Conservation (phyloP, 2,329 filamentous ascomycete species). For the Aureobasidium musti region DNA sequence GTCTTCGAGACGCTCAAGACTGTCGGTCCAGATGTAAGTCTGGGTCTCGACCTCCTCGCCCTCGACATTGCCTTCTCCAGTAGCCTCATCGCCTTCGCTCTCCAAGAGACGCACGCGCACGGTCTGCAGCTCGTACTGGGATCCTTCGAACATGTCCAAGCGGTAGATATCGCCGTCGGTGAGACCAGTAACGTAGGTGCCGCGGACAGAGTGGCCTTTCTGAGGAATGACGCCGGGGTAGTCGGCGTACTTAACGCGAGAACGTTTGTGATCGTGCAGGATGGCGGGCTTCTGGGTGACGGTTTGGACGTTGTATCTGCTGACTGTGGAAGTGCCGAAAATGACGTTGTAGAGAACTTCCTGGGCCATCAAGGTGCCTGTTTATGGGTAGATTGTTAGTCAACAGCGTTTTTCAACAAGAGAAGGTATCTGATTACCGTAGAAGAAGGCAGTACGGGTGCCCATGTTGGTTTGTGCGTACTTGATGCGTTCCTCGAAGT, state of each 20-base stretch:
- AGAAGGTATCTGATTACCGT: constrained; percentile 48
- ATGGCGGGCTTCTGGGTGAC: constrained; percentile 72
- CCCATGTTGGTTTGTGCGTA: constrained; percentile 42
- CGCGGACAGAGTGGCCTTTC: constrained; percentile 59
- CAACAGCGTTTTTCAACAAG: not conserved
- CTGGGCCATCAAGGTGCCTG: constrained; percentile 72
- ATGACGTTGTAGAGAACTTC: constrained; percentile 84
- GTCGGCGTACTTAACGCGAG: constrained; percentile 67
- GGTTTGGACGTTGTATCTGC: constrained; percentile 46
- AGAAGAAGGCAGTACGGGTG: constrained; percentile 63
- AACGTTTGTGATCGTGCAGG: constrained; percentile 71
- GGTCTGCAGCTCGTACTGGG: constrained; percentile 62
- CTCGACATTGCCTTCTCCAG: constrained; percentile 40
- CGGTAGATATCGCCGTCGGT: constrained; percentile 73
- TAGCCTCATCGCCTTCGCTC: constrained; percentile 35
- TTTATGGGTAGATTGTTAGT: not conserved
- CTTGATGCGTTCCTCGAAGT: not conserved
- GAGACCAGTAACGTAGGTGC: constrained; percentile 74
- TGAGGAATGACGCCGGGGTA: constrained; percentile 74
- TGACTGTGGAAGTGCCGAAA: constrained; percentile 60
- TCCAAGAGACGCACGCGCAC: constrained; percentile 44
- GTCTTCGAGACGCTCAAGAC: constrained; percentile 60
- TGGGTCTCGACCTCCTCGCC: constrained; percentile 49
- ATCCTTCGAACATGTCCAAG: constrained; percentile 81
- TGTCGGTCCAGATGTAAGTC: constrained; percentile 56